phyloP scores from a whole-genome alignment of 2,329 filamentous ascomycete species.

The Ceratocystis alfenasii region DNA sequence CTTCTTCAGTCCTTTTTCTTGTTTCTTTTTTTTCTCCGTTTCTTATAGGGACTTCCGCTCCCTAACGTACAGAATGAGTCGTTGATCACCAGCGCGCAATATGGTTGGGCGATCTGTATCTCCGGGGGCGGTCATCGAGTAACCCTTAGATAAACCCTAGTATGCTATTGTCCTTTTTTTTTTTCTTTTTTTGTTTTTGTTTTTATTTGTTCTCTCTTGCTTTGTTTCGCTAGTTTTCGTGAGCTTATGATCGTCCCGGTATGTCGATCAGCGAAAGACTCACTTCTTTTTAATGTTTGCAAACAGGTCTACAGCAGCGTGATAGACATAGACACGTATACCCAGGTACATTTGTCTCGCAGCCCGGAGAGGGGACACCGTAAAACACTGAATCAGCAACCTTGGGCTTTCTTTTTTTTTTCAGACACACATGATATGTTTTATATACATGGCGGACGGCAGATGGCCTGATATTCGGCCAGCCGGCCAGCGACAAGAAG shows the following conservation, averaged over 20 bases:
- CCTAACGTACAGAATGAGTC: neutral
- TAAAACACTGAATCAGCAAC: no score
- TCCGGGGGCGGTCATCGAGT: neutral
- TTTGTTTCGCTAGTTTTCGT: neutral
- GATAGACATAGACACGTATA: no score
- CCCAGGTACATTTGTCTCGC: no score
- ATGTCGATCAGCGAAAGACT: neutral
- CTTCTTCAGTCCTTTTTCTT: slow-evolving; percentile 10
- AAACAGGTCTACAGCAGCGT: neutral
- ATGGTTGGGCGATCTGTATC: neutral
- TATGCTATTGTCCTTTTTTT: no score
- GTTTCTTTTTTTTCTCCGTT: slow-evolving; percentile 5
- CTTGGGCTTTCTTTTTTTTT: neutral
- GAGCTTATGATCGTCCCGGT: slow-evolving; percentile 2
- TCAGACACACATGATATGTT: neutral
- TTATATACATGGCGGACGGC: no score
- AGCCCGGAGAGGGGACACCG: no score
- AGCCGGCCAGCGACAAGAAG: no score
- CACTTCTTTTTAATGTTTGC: neutral
- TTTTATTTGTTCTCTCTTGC: neutral
- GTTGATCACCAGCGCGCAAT: neutral
- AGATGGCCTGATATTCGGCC: no score
- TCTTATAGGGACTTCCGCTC: neutral
- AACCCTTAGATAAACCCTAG: neutral
- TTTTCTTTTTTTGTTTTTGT: neutral